Conservation (phyloP, 2,329 filamentous ascomycete genomes). For the Lachnellula occidentalis region DNA sequence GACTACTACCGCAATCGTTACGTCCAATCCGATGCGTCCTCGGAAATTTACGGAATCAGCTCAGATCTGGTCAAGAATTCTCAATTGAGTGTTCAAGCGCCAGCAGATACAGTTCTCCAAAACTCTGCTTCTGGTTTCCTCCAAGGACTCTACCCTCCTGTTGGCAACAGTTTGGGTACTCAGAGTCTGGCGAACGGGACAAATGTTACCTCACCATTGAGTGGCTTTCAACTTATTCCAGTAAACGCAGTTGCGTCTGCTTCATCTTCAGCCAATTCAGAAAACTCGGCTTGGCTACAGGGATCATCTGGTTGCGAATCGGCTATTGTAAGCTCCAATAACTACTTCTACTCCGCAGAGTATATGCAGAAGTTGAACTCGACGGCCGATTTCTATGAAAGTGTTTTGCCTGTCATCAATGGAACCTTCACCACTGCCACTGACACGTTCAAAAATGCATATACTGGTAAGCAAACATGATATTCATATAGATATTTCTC, state of each 20-base stretch:
- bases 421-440: conserved; percentile 41
- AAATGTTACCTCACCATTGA: conserved; percentile 59
- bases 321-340: conserved; percentile 49
- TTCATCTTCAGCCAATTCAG: conserved; percentile 47
- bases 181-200: conserved; percentile 68
- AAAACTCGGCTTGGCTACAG: conserved; percentile 55
- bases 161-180: conserved; percentile 44
- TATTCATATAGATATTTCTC: not conserved
- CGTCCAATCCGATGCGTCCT: conserved; percentile 51
- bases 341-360: conserved; percentile 45
- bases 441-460: conserved; percentile 54
- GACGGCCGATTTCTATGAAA: conserved; percentile 56
- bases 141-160: conserved; percentile 82
- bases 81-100: conserved; percentile 68
- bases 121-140: conserved; percentile 75
- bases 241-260: conserved; percentile 55
- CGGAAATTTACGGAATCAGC: conserved; percentile 62
- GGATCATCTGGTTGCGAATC: conserved; percentile 51
- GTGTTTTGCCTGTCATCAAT: conserved; percentile 50
- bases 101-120: conserved; percentile 71
- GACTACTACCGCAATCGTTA: conserved; percentile 73
- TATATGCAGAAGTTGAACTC: conserved; percentile 40
- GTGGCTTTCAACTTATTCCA: conserved; percentile 80
- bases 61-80: conserved; percentile 58
- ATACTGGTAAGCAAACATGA: conserved; percentile 45